Evolutionary conservation across 1,139 yeast genomes (phyloP), one percentile per base, ranked within the genome.

Genomic region (Tardiomyces blankii): DNA sequence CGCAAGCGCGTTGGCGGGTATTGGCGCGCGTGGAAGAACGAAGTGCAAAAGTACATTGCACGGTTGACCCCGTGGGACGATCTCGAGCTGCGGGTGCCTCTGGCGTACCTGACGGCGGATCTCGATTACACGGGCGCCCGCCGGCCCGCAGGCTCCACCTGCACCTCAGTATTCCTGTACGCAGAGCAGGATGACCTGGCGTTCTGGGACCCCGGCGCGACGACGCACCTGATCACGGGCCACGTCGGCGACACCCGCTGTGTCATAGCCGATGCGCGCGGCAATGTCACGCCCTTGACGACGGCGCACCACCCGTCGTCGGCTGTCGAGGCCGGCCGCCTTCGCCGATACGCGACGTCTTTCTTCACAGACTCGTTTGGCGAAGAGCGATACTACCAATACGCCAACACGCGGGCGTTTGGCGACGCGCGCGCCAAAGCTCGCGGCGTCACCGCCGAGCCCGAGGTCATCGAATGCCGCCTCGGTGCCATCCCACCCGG

Each of bases 181-280:
- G 75, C 70, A 35, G 53, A 64, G 45, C 64, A 69, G 48, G 60
- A 54, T 16, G 43, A 45, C 18, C 28, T 40, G 49, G 79, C 74
- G 56, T 88, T 75, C 66, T 91, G 91, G 70, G 78, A 81, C 52
- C 75, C 81, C 18, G 69, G 72, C 21, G 81, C 86, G n/a, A 69
- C 84, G 16, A 73, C 87, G 28, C 79, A 79, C 55, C 64, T 91
- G 39, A 74, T 86, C 1, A 76, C 89, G 19, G 91, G 94, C 1
- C 98, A 91, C 61, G 82, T 89, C n/a, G 98, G 98, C 2, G 98
- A 91, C 60, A 85, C 96, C 2, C 74, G 86, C 52, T 89, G 95
- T n/a, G 74, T 91, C 5, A 58, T 91, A 21, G 54, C 61, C 39
- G 70, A 68, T 48, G 73, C 73, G 48, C 66, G 72, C 49, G 97